Conservation (phyloP, 345 rosid genomes). For the Capsella bursapastoris region DNA sequence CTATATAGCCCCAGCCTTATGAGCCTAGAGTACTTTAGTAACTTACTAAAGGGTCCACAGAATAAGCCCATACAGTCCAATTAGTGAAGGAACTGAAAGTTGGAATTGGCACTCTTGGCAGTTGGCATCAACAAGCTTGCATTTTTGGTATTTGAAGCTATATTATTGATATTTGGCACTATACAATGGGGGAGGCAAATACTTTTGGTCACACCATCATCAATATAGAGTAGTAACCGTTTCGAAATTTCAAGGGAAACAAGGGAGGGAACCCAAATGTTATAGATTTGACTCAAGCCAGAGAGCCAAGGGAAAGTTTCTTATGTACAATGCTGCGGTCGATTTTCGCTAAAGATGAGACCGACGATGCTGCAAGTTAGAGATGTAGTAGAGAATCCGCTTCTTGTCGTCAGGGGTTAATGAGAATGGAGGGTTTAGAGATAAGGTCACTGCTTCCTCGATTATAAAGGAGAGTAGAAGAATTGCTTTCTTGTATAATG, state of each 20-base stretch:
- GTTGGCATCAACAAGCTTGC: conserved; percentile 7
- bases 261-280: conserved; percentile 19
- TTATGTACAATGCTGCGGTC: conserved; percentile 42
- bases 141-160: conserved; percentile 4
- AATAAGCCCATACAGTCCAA: conserved; percentile 12
- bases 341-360: conserved; percentile 47
- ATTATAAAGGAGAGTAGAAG: conserved; percentile 65
- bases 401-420: conserved; percentile 54
- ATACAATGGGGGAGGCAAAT: conserved; percentile 34
- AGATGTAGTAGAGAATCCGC: conserved; percentile 61
- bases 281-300: conserved; percentile 11
- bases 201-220: conserved; percentile 32
- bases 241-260: conserved; percentile 1
- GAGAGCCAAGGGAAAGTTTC: conserved; percentile 22
- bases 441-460: conserved; percentile 67
- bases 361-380: conserved; percentile 58
- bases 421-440: conserved; percentile 62
- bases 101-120: not conserved
- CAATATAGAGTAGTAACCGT: conserved; percentile 35
- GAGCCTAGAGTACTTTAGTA: not conserved
- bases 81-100: not conserved
- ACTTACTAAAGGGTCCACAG: not conserved
- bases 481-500: conserved; percentile 68
- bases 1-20: not conserved
- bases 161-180: conserved; percentile 28